These are phyloP conservation scores for Xylariaceae sp. DNA, from an alignment of 2,329 filamentous ascomycete species.

Conservation along the genomic window DNA sequence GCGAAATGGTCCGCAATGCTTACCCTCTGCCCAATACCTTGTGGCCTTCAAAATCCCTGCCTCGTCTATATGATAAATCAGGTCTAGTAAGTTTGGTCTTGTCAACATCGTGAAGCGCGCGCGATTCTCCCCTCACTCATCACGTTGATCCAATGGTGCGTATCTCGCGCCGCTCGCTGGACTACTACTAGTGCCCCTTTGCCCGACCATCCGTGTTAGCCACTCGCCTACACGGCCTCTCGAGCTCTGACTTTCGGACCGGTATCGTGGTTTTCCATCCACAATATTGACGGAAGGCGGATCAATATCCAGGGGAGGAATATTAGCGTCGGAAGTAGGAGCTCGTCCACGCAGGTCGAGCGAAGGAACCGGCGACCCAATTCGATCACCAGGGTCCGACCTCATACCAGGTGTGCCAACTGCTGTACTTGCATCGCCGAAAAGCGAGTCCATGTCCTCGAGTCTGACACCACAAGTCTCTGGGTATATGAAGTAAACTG, in stretches of 20 bases:
- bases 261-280: constrained; percentile 37
- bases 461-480: constrained; percentile 93
- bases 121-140: constrained; percentile 26
- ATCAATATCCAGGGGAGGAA: constrained; percentile 78
- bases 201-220: constrained; percentile 38
- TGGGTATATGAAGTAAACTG: constrained; percentile 96
- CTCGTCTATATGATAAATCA: constrained; percentile 18
- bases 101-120: background rate
- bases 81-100: constrained; percentile 1
- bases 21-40: constrained; percentile 3
- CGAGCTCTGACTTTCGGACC: constrained; percentile 28
- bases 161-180: constrained; percentile 33
- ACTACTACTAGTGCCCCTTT: constrained; percentile 28
- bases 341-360: constrained; percentile 61
- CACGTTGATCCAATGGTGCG: constrained; percentile 36
- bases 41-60: constrained; percentile 11
- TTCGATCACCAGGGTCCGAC: constrained; percentile 73
- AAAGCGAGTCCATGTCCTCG: constrained; percentile 94
- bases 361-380: constrained; percentile 78
- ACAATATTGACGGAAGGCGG: constrained; percentile 60
- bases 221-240: constrained; percentile 44
- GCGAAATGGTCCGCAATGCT: background rate
- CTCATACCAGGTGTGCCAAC: constrained; percentile 73
- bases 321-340: constrained; percentile 58
- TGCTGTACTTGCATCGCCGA: constrained; percentile 85